phyloP scores from a whole-genome alignment of 2,329 filamentous ascomycete species.

The Fusarium sulawesiense region DNA sequence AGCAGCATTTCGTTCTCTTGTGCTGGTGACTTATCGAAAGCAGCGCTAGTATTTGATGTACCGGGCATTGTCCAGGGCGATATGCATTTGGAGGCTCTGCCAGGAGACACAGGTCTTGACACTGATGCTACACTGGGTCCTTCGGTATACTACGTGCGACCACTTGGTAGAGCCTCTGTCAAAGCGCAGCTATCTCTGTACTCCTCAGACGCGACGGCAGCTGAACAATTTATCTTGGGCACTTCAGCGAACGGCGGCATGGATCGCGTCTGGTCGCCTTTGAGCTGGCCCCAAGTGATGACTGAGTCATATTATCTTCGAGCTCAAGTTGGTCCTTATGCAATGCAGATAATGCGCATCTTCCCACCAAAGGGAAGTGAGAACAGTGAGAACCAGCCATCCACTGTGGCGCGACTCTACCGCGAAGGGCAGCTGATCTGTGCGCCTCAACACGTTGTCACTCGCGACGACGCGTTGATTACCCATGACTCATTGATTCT shows the following conservation, averaged over 20 bases:
- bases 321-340: background rate
- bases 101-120: no score
- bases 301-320: background rate
- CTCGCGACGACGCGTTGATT: background rate
- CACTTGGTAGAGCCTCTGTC: background rate
- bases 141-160: background rate
- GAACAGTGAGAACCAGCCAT: background rate
- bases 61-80: no score
- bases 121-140: no score
- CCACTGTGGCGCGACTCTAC: background rate
- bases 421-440: background rate
- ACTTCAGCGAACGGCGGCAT: background rate
- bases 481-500: background rate
- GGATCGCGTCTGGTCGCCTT: background rate
- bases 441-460: background rate
- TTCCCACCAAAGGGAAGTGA: background rate
- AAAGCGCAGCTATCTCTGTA: background rate
- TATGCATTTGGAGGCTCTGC: no score
- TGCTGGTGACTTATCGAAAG: no score
- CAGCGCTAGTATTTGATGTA: no score
- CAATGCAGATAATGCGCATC: background rate
- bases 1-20: no score
- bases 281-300: background rate
- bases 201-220: background rate
- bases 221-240: background rate